phyloP scores from a whole-genome alignment of 768 basidiomycete species.

The Neoboletus subvelutipes region DNA sequence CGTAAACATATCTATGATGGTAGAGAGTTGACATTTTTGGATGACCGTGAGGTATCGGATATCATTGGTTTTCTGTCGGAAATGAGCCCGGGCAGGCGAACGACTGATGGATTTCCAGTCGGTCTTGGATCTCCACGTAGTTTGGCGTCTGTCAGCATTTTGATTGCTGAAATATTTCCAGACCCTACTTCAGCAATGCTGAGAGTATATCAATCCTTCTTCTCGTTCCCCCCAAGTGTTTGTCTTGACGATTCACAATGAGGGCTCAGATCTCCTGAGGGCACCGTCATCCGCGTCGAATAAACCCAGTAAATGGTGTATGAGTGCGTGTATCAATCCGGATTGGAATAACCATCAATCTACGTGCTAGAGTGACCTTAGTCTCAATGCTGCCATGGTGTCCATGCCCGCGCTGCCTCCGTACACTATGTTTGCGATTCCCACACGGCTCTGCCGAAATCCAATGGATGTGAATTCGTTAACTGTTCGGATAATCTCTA shows the following conservation, averaged over 20 bases:
- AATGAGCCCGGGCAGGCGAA: not conserved
- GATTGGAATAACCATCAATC: too few species aligned
- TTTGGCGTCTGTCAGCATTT: not conserved
- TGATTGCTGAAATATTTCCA: not conserved
- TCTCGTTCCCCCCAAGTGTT: not conserved
- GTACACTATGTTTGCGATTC: not conserved
- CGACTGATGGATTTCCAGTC: not conserved
- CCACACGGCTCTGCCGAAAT: too few species aligned
- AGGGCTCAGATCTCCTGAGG: not conserved
- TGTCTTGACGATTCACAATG: not conserved
- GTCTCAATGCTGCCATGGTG: not conserved
- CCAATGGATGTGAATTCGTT: too few species aligned
- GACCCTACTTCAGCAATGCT: not conserved
- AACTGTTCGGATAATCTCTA: too few species aligned
- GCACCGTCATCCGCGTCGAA: too few species aligned
- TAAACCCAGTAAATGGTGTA: too few species aligned
- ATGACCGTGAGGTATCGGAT: not conserved
- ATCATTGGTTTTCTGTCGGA: not conserved
- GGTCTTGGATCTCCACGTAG: not conserved
- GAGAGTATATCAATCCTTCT: not conserved
- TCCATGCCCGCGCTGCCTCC: not conserved
- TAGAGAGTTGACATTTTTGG: not conserved
- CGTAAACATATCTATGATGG: not conserved
- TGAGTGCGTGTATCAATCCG: too few species aligned
- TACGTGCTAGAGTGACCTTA: too few species aligned